A percentile compares a stretch with the other conserved stretches of the same genome.
Evolutionary conservation across 495 filamentous ascomycete species (phyloP).

Genomic region (Rhizodiscina lignyota): DNA sequence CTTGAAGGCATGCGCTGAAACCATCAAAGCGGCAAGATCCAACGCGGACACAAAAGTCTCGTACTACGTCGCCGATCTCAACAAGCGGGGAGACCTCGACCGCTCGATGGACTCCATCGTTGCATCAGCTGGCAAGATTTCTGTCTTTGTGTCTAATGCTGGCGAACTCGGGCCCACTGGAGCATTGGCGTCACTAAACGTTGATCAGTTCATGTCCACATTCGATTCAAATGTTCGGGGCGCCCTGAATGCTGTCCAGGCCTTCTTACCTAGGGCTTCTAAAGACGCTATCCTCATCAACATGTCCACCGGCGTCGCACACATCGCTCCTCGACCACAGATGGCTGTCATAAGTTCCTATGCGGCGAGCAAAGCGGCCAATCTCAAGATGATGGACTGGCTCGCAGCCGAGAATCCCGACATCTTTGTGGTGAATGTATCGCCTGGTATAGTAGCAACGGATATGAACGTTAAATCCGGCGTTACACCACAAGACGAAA

Average conservation of each 20-base stretch:
- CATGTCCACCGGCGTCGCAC: constrained; percentile 11
- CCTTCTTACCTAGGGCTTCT: constrained; percentile 23
- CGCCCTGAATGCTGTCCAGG: constrained; percentile 18
- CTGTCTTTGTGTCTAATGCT: no score
- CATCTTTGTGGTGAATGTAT: constrained; percentile 22
- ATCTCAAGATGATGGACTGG: constrained; percentile 23
- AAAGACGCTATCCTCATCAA: constrained; percentile 22
- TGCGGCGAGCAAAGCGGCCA: constrained; percentile 22
- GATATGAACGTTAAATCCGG: constrained; percentile 12
- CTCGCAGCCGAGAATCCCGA: constrained; percentile 25
- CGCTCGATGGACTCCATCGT: no score
- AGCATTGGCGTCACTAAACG: no score
- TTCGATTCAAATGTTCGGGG: constrained; percentile 28
- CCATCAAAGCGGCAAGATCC: constrained; percentile 7
- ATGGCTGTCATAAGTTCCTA: constrained; percentile 12
- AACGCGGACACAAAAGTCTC: no score
- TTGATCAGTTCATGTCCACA: no score
- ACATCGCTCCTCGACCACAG: constrained; percentile 9
- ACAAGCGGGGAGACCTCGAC: no score
- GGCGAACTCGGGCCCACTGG: no score
- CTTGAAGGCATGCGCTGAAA: no score
- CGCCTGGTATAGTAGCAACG: constrained; percentile 22
- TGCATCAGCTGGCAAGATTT: no score
- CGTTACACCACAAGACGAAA: not conserved
- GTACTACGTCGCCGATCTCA: no score